A percentile compares a stretch with the other conserved stretches of the same genome.
phyloP scores from a whole-genome alignment of 2,329 filamentous ascomycete species.

The Huntiella omanensis region DNA sequence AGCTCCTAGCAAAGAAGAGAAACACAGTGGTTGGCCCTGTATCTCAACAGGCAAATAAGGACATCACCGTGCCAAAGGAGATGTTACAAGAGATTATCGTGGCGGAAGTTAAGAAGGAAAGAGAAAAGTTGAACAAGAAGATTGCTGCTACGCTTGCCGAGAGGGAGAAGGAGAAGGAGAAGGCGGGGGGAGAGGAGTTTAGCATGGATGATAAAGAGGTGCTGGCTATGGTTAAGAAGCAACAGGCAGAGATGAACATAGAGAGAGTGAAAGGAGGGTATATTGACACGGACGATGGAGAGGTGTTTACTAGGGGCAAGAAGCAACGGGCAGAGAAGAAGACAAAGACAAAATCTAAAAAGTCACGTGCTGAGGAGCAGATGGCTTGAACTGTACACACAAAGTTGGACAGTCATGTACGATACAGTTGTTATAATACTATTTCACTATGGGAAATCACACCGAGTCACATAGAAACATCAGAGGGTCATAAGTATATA shows the following conservation, averaged over 20 bases:
- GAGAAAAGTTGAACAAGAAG: not conserved
- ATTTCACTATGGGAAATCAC: too few relatives aligned
- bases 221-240: not conserved
- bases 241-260: not conserved
- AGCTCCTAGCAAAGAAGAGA: conserved; percentile 21
- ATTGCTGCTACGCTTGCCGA: not conserved
- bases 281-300: not conserved
- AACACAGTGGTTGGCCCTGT: conserved; percentile 39
- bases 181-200: not conserved
- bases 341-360: not conserved
- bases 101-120: not conserved
- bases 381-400: too few relatives aligned
- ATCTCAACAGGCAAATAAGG: not conserved
- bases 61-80: not conserved
- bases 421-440: too few relatives aligned
- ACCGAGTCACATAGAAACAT: not conserved
- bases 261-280: too few relatives aligned
- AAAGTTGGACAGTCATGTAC: too few relatives aligned
- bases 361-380: too few relatives aligned
- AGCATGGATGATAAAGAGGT: not conserved
- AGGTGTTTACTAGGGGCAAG: not conserved
- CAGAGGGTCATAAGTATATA: conserved; percentile 14
- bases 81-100: not conserved
- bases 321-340: not conserved
- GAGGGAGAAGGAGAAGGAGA: not conserved